Evolutionary conservation across 2,329 filamentous ascomycete species (phyloP).

Genomic region (Penicillium hordei): DNA sequence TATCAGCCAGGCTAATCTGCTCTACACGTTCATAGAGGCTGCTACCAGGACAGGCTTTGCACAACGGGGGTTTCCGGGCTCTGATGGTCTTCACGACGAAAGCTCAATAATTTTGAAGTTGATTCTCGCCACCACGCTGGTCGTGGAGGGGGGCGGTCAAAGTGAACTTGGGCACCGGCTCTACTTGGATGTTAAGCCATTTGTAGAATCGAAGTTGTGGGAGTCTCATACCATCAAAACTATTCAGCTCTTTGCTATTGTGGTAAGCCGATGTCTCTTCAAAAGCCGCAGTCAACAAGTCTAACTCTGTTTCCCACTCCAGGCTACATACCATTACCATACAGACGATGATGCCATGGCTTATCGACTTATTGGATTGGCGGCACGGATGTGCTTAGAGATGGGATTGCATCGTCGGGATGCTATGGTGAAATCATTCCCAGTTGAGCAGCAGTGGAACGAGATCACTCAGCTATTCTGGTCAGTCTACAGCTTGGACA

Average conservation of each 20-base stretch:
- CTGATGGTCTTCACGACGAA: constrained; percentile 62
- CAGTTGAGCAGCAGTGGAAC: constrained; percentile 66
- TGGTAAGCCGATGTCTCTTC: constrained; percentile 26
- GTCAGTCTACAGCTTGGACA: constrained; percentile 81
- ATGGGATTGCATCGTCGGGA: constrained; percentile 79
- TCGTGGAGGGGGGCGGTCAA: constrained; percentile 75
- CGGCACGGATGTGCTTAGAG: constrained; percentile 74
- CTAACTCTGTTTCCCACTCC: constrained; percentile 3
- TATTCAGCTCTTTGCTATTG: constrained; percentile 58
- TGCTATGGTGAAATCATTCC: constrained; percentile 66
- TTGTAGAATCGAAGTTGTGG: constrained; percentile 64
- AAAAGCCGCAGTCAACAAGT: not conserved
- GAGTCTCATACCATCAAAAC: constrained; percentile 58
- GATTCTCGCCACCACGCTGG: constrained; percentile 73
- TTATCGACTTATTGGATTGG: constrained; percentile 83
- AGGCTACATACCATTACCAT: constrained; percentile 79
- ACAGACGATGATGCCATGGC: constrained; percentile 81
- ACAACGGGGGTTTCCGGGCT: constrained; percentile 53
- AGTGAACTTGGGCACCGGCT: constrained; percentile 71
- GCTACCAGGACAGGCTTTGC: constrained; percentile 60
- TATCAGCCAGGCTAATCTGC: constrained; percentile 65
- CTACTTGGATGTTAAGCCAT: constrained; percentile 72
- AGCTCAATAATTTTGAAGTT: constrained; percentile 75
- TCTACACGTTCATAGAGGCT: constrained; percentile 73
- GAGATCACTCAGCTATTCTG: constrained; percentile 75